phyloP scores from a whole-genome alignment of 352 stramenopile genomes.

The Elongisporangium undulatum region DNA sequence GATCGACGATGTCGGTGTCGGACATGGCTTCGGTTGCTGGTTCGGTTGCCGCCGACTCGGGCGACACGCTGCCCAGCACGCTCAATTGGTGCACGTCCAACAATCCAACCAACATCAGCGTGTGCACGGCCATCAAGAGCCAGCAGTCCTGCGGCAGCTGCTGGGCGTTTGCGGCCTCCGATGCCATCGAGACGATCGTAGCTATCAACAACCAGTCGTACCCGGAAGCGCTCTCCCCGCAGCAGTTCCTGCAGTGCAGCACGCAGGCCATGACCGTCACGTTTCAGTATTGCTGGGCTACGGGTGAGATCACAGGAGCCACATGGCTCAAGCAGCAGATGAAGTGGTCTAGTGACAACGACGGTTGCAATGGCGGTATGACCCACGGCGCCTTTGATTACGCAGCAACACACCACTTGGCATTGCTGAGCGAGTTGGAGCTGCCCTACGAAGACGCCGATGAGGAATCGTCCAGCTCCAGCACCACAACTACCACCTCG shows the following conservation, averaged over 20 bases:
- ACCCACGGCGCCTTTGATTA: conserved; percentile 70
- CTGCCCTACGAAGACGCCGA: conserved; percentile 61
- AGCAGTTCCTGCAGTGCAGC: conserved; percentile 80
- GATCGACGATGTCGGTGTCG: background rate
- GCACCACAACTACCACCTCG: conserved; percentile 10
- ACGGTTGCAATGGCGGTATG: conserved; percentile 69
- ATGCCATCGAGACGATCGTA: conserved; percentile 75
- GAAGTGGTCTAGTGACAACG: conserved; percentile 69
- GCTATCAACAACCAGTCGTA: conserved; percentile 31
- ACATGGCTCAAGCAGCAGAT: conserved; percentile 61
- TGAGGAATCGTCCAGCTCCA: conserved; percentile 21
- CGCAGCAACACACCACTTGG: conserved; percentile 42
- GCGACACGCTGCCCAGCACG: conserved; percentile 23
- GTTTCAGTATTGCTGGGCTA: conserved; percentile 78
- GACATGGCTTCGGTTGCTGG: conserved; percentile 1
- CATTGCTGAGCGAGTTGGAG: conserved; percentile 53
- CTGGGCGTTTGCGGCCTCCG: conserved; percentile 76
- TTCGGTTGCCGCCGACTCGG: conserved; percentile 8
- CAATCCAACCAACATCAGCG: conserved; percentile 54
- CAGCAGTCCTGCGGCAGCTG: conserved; percentile 80
- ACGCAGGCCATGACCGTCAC: conserved; percentile 58
- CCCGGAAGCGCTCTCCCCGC: conserved; percentile 59
- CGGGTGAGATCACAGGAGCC: conserved; percentile 33
- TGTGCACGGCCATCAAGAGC: conserved; percentile 75
- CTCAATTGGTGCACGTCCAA: conserved; percentile 76